phyloP scores from a whole-genome alignment of 495 filamentous ascomycete species.

The Polyplosphaeria fusca region DNA sequence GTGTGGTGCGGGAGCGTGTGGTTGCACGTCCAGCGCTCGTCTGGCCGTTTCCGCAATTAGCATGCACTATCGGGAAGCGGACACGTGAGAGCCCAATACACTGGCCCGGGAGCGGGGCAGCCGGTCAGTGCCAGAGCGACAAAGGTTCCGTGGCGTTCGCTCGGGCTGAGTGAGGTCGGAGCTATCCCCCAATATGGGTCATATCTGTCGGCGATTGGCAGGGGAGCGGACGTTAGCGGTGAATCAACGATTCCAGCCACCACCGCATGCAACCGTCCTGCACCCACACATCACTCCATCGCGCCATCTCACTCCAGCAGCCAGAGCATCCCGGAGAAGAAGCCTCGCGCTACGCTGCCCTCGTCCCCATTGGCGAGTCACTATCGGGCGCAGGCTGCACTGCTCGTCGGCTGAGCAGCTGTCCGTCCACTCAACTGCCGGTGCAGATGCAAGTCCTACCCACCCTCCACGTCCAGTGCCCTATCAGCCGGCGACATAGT shows the following conservation, averaged over 20 bases:
- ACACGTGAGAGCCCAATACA: conserved; percentile 1
- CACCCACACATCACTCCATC: conserved; percentile 1
- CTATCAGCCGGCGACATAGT: too few relatives aligned
- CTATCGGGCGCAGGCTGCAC: background rate
- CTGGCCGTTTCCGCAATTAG: background rate
- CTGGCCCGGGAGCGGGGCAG: conserved; percentile 19
- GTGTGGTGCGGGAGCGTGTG: background rate
- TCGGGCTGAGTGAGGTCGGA: conserved; percentile 15
- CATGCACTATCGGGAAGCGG: background rate
- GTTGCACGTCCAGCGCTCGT: background rate
- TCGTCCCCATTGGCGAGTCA: conserved; percentile 8
- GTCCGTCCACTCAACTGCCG: conserved; percentile 21
- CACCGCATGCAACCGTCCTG: background rate
- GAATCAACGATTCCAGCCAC: conserved; percentile 3
- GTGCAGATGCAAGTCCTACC: background rate
- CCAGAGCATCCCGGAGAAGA: background rate
- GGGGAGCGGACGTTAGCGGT: background rate
- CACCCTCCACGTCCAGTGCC: background rate
- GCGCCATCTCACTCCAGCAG: conserved; percentile 4
- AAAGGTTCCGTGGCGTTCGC: conserved; percentile 4
- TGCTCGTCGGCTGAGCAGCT: background rate
- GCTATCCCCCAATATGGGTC: background rate
- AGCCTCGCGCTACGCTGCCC: background rate
- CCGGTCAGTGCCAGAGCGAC: background rate
- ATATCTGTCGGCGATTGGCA: background rate